These are phyloP conservation scores for Colletotrichum coccodes DNA, from an alignment of 2,329 filamentous ascomycete species.

Conservation along the genomic window DNA sequence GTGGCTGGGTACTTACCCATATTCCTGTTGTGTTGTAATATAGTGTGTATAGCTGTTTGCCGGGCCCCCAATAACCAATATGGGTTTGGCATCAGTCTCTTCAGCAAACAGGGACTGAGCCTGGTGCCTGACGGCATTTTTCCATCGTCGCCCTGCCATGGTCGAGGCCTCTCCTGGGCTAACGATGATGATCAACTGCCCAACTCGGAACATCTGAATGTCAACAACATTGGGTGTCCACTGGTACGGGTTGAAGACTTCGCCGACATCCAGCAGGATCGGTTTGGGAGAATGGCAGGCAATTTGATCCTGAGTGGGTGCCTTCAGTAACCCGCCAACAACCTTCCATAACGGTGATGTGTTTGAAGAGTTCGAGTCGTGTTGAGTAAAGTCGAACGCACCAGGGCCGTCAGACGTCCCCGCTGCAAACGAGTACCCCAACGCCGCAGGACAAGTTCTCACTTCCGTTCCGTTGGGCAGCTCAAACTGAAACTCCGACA, in stretches of 20 bases:
- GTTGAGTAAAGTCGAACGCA: conserved; percentile 89
- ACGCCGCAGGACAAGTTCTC: conserved; percentile 82
- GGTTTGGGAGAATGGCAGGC: conserved; percentile 85
- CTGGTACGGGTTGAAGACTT: conserved; percentile 77
- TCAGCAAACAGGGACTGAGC: conserved; percentile 54
- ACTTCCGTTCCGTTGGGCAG: conserved; percentile 78
- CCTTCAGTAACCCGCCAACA: conserved; percentile 76
- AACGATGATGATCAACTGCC: conserved; percentile 86
- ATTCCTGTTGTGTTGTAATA: conserved; percentile 77
- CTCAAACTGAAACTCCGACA: conserved; percentile 77
- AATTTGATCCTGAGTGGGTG: conserved; percentile 74
- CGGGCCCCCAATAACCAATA: conserved; percentile 85
- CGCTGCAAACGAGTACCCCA: conserved; percentile 90
- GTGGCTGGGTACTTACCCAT: conserved; percentile 40
- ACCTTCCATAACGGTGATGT: conserved; percentile 81
- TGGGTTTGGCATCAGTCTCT: conserved; percentile 58
- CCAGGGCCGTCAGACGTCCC: conserved; percentile 92
- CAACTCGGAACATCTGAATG: conserved; percentile 83
- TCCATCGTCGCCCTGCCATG: conserved; percentile 91
- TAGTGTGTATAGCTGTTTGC: conserved; percentile 90
- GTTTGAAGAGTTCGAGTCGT: conserved; percentile 75
- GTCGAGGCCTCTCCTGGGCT: conserved; percentile 89
- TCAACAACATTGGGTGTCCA: conserved; percentile 94
- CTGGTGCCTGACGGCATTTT: conserved; percentile 70
- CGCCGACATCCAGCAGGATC: conserved; percentile 86